Conservation (phyloP, 2,329 filamentous ascomycete genomes). For the Madurella fahalii region DNA sequence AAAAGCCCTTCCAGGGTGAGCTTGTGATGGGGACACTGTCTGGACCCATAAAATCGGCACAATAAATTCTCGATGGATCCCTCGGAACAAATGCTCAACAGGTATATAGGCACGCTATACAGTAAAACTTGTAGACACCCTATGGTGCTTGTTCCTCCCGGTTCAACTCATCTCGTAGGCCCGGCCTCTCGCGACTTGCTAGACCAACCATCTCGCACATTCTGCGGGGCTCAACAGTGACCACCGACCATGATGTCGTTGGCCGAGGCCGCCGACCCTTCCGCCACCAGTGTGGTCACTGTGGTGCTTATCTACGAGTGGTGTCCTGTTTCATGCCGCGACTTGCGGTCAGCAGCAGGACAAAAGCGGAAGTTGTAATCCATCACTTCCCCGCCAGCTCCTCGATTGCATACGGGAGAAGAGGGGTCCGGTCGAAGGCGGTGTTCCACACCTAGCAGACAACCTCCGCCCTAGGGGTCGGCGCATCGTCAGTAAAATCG, state of each 20-base stretch:
- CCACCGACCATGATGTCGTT: background rate
- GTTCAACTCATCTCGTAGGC: too few species aligned
- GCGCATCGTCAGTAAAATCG: conserved; percentile 18
- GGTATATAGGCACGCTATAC: too few species aligned
- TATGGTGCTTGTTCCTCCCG: too few species aligned
- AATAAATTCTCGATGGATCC: background rate
- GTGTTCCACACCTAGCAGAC: conserved; percentile 5
- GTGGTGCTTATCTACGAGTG: conserved; percentile 3
- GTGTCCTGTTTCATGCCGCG: conserved; percentile 21
- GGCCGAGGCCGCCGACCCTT: conserved; percentile 15
- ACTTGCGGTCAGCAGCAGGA: conserved; percentile 23
- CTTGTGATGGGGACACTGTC: background rate
- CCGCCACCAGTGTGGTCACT: background rate
- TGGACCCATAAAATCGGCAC: background rate
- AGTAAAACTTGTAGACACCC: too few species aligned
- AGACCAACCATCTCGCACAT: background rate
- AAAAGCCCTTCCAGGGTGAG: conserved; percentile 14
- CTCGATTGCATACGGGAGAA: conserved; percentile 7
- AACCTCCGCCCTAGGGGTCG: conserved; percentile 5
- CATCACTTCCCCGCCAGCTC: conserved; percentile 4
- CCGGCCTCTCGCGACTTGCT: too few species aligned
- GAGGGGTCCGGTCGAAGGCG: conserved; percentile 2
- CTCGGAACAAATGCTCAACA: too few species aligned
- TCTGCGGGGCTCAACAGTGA: background rate
- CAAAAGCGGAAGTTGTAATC: conserved; percentile 7